A percentile compares a stretch with the other conserved stretches of the same genome.
Conservation (phyloP, 176 grass and related monocot genomes). For the Typha latifolia region DNA sequence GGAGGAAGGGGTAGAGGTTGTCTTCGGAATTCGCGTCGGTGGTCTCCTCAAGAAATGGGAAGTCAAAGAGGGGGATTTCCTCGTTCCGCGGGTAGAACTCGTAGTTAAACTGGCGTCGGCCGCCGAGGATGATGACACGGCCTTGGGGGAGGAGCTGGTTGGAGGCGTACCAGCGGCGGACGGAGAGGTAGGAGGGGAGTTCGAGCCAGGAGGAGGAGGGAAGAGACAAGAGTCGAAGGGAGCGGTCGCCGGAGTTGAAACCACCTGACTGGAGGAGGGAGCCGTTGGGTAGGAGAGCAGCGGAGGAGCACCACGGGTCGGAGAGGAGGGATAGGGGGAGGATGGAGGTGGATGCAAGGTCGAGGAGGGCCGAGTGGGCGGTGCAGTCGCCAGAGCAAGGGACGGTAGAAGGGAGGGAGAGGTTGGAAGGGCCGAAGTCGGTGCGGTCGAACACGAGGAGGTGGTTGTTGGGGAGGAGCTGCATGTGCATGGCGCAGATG, state of each 20-base stretch:
- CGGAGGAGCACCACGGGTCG: constrained; percentile 89
- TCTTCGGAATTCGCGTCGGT: constrained; percentile 47
- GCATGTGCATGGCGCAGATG: constrained; percentile 91
- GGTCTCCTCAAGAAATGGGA: constrained; percentile 72
- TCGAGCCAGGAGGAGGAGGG: constrained; percentile 49
- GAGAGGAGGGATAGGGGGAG: constrained; percentile 48
- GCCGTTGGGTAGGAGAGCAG: constrained; percentile 62
- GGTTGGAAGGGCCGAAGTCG: constrained; percentile 53
- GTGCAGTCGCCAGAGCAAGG: constrained; percentile 38
- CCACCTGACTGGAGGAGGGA: constrained; percentile 71
- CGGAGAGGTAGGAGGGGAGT: constrained; percentile 26
- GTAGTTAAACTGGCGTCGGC: constrained; percentile 63
- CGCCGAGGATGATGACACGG: constrained; percentile 57
- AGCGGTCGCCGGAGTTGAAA: constrained; percentile 59
- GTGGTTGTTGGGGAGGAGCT: constrained; percentile 56
- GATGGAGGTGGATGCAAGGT: constrained; percentile 23
- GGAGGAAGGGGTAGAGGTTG: constrained; percentile 92
- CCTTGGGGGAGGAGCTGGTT: constrained; percentile 59
- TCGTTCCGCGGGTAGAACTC: constrained; percentile 51
- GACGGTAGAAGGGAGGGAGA: constrained; percentile 34
- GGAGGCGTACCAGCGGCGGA: constrained; percentile 57
- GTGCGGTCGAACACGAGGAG: constrained; percentile 80
- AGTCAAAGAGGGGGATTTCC: constrained; percentile 21
- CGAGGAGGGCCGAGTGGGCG: constrained; percentile 60
- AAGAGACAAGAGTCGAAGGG: constrained; percentile 55